Base-by-base conservation (phyloP, 257 asterid genomes). In the Fraxinus americana region DNA sequence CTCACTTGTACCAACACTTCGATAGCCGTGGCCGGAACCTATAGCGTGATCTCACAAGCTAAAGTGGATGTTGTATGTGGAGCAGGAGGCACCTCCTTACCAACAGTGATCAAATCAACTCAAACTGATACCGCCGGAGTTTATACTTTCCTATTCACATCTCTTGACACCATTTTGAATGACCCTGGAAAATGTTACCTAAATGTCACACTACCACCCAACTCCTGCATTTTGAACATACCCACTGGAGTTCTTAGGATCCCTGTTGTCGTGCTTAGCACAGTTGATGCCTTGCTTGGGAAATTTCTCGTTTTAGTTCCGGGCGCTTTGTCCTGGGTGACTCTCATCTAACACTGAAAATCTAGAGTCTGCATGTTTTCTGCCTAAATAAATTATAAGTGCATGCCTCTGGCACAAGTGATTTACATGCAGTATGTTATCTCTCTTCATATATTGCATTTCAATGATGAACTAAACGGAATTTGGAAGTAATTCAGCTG, bases 61-160 rank as follows among this genome's bases (percentile, higher is more conserved):
- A 11, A 5, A 39, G 84, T 81, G 0, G 81, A 81, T 0, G 78
- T 76, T 36, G 81, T 71, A 17, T 76, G 78, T 66, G 81, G 81
- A 23, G 19, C 72, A 0, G 32, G 67, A n/a, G 67, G 67, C 2
- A 57, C 30, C 67, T 70, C 76, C 6, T 5, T 75, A 0, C 54
- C 17, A 11, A 75, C 11, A 11, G 77, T 45, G 77, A 63, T 50
- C 27, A 75, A 71, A 70, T 75, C 77, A 13, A 70, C 83, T 14
- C 38, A 63, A 8, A 70, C 80, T 14, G 34, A 76, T 30, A 1
- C 1, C 12, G 38, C 14, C 4, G 84, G 81, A 50, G 7, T 81
- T 25, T 52, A 43, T 63, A 57, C 25, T 76, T 19, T 65, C 69
- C 16, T 57, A 21, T 76, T 81, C 70, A 27, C 30, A 1, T 6